Conservation (phyloP, 192 early-diverging fungal species). For the Pilobolus umbonatus region DNA sequence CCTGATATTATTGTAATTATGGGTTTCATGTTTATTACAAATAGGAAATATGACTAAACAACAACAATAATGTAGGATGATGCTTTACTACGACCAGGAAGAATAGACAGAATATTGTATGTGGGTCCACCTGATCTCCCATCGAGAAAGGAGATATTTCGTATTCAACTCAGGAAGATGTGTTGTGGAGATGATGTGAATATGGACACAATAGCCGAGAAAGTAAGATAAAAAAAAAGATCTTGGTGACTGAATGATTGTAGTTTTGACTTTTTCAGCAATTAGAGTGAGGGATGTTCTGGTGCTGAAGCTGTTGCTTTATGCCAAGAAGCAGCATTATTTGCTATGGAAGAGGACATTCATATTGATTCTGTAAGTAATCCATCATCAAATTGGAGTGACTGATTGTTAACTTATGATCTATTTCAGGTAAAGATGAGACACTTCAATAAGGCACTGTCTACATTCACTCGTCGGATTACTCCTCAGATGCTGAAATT, state of each 20-base stretch:
- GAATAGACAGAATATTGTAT: constrained; percentile 93
- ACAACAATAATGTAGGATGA: constrained; percentile 54
- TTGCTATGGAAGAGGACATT: constrained; percentile 83
- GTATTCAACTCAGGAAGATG: constrained; percentile 71
- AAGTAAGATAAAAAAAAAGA: constrained; percentile 32
- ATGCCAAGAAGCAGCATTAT: constrained; percentile 91
- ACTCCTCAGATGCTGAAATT: constrained; percentile 88
- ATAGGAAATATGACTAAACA: background rate
- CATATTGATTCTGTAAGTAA: constrained; percentile 35
- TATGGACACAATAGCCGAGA: constrained; percentile 54
- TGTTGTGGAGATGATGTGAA: constrained; percentile 64
- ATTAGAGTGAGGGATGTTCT: constrained; percentile 88
- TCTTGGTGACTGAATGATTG: background rate
- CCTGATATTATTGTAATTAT: constrained; percentile 83
- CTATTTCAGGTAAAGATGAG: constrained; percentile 40
- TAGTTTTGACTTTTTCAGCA: constrained; percentile 23
- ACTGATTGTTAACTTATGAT: constrained; percentile 5
- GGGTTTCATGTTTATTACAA: background rate
- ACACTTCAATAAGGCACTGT: constrained; percentile 65
- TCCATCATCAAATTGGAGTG: background rate
- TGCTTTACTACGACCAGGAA: constrained; percentile 87
- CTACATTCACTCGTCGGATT: constrained; percentile 66
- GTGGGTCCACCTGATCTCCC: constrained; percentile 82
- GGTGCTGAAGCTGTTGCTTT: constrained; percentile 92
- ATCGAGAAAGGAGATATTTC: constrained; percentile 77